Evolutionary conservation across 1,139 yeast species (phyloP).

Genomic region (Wickerhamomyces sp.): DNA sequence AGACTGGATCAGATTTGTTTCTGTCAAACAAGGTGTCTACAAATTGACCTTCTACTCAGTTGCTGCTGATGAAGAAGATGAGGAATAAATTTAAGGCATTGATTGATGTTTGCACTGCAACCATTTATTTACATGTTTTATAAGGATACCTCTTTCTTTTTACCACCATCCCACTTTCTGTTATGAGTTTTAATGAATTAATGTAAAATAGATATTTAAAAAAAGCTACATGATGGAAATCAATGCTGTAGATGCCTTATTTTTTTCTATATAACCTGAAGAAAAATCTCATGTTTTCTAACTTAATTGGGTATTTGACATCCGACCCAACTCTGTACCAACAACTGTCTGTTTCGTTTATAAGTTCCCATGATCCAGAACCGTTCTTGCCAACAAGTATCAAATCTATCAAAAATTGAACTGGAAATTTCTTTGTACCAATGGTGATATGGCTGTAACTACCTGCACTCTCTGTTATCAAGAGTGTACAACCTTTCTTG

Average conservation of each 20-base stretch:
- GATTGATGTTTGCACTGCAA: constrained; percentile 12
- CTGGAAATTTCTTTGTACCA: constrained; percentile 75
- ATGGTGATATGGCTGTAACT: constrained; percentile 77
- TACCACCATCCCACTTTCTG: no score
- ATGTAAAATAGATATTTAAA: constrained; percentile 13
- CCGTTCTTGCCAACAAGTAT: constrained; percentile 54
- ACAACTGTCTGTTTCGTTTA: constrained; percentile 64
- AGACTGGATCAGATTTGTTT: constrained; percentile 99
- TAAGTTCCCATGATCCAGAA: constrained; percentile 59
- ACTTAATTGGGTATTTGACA: constrained; percentile 61
- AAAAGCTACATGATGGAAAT: background rate
- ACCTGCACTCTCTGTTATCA: constrained; percentile 86
- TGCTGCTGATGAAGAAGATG: constrained; percentile 96
- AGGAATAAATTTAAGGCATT: constrained; percentile 44
- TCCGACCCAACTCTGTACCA: constrained; percentile 69
- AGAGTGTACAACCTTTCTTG: constrained; percentile 48
- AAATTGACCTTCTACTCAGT: constrained; percentile 99
- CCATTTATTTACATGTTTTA: constrained; percentile 4
- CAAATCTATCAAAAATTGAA: constrained; percentile 74
- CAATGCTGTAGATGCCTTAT: constrained; percentile 5
- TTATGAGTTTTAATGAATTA: constrained; percentile 11
- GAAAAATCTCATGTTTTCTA: constrained; percentile 86
- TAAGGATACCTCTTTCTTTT: constrained; percentile 6
- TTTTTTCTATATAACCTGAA: constrained; percentile 63
- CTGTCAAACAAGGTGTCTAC: constrained; percentile 94